A percentile compares a stretch with the other conserved stretches of the same genome.
Evolutionary conservation across 2,329 filamentous ascomycete species (phyloP).

Genomic region (Pseudopithomyces maydicus): DNA sequence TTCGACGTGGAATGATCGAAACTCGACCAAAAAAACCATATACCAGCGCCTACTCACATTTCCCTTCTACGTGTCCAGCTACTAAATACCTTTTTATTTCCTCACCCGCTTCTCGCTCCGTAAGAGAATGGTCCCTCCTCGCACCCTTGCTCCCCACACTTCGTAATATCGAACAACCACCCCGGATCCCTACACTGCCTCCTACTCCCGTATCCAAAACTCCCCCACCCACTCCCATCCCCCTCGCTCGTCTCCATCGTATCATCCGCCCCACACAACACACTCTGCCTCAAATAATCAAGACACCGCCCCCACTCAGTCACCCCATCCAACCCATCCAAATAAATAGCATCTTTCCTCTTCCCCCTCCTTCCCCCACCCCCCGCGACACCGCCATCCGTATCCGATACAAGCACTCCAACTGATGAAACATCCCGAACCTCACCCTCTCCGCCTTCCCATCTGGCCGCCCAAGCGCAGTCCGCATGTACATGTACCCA

Average conservation of each 20-base stretch:
- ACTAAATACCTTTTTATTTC: not conserved
- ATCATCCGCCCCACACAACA: slow-evolving; percentile 20
- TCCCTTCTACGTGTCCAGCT: no score
- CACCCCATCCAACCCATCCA: not conserved
- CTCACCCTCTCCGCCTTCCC: slow-evolving; percentile 2
- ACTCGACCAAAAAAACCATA: not conserved
- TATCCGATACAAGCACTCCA: slow-evolving; percentile 14
- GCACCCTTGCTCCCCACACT: slow-evolving; percentile 14
- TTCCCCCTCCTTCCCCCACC: not conserved
- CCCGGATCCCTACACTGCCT: slow-evolving; percentile 16
- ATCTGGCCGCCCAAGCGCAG: slow-evolving; percentile 4
- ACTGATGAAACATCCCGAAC: slow-evolving; percentile 19
- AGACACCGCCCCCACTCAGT: slow-evolving; percentile 13
- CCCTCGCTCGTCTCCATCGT: slow-evolving; percentile 16
- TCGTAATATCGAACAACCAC: slow-evolving; percentile 18
- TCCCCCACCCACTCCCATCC: slow-evolving; percentile 5
- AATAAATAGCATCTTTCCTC: slow-evolving; percentile 4
- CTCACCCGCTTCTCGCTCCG: not conserved
- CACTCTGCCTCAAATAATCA: slow-evolving; percentile 18
- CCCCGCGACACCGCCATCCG: slow-evolving; percentile 11
- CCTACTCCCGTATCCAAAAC: slow-evolving; percentile 8
- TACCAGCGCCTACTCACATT: no score
- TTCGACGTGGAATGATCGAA: slow-evolving; percentile 21
- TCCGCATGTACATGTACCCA: slow-evolving; percentile 13
- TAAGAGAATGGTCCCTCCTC: slow-evolving; percentile 4